A percentile compares a stretch with the other conserved stretches of the same genome.
Evolutionary conservation across 75 land plant genomes (phyloP).

Genomic region (Chamaecyparis obtusa): DNA sequence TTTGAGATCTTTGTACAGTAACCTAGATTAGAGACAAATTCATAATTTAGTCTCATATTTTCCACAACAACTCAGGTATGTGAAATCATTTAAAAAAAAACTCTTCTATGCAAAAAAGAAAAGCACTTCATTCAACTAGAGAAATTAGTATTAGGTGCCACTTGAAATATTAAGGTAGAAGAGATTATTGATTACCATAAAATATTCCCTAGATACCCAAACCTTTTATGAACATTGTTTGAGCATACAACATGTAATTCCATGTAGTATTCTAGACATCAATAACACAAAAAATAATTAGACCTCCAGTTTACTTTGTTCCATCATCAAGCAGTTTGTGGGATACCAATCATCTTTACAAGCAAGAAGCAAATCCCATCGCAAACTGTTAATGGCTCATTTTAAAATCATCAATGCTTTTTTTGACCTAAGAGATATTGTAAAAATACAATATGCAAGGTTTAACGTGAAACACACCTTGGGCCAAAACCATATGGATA

Average conservation of each 20-base stretch:
- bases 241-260: neutral
- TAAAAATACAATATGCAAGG: no score
- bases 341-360: neutral
- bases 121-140: neutral
- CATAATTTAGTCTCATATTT: neutral
- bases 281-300: neutral
- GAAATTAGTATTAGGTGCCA: neutral
- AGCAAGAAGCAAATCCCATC: neutral
- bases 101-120: neutral
- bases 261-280: neutral
- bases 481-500: no score
- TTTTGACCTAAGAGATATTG: no score
- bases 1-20: slow-evolving; percentile 9
- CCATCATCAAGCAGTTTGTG: neutral
- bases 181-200: neutral
- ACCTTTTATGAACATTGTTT: neutral
- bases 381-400: neutral
- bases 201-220: neutral
- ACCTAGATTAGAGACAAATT: slow-evolving; percentile 22
- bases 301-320: neutral
- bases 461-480: no score
- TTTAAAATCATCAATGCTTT: neutral
- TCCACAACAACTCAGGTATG: neutral
- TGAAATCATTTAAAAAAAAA: neutral
- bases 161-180: neutral